A percentile compares a stretch with the other conserved stretches of the same genome.
Conservation (phyloP, 2,329 filamentous ascomycete genomes). For the Talaromyces sp. region DNA sequence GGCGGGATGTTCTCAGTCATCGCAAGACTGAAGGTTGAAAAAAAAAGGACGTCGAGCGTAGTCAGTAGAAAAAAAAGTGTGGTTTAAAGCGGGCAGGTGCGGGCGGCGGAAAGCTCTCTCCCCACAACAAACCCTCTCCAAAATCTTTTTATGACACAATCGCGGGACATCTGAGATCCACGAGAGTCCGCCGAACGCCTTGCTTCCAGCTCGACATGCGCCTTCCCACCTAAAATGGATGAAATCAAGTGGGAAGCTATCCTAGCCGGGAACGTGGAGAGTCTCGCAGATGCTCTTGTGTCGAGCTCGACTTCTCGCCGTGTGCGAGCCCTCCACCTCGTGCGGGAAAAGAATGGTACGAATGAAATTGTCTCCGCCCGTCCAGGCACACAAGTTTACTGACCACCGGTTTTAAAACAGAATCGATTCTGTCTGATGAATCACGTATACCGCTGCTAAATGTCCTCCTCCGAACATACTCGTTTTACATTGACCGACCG, state of each 20-base stretch:
- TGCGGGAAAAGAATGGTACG: slow-evolving; percentile 41
- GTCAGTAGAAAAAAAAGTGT: background rate
- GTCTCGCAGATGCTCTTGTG: slow-evolving; percentile 34
- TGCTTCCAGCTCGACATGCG: slow-evolving; percentile 22
- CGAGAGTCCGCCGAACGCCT: slow-evolving; percentile 15
- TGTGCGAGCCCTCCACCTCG: slow-evolving; percentile 37
- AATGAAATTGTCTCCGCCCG: slow-evolving; percentile 7
- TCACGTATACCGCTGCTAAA: slow-evolving; percentile 52
- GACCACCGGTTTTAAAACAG: slow-evolving; percentile 21
- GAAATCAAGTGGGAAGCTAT: slow-evolving; percentile 42
- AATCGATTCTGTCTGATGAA: slow-evolving; percentile 27
- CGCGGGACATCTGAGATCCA: slow-evolving; percentile 18
- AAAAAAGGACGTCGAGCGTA: background rate
- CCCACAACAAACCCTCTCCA: slow-evolving; percentile 22
- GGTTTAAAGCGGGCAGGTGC: slow-evolving; percentile 17
- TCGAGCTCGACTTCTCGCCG: slow-evolving; percentile 40
- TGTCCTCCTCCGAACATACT: slow-evolving; percentile 80
- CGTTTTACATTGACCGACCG: slow-evolving; percentile 77
- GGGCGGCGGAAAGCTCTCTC: slow-evolving; percentile 16
- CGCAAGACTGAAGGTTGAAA: background rate
- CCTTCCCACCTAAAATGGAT: slow-evolving; percentile 36
- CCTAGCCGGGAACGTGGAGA: slow-evolving; percentile 37
- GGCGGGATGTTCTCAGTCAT: background rate
- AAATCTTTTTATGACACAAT: slow-evolving; percentile 37
- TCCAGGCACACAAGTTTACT: background rate